Evolutionary conservation across 2,329 filamentous ascomycete genomes (phyloP), one percentile per base, ranked within the genome.

Genomic region (Aspergillus glaucus): DNA sequence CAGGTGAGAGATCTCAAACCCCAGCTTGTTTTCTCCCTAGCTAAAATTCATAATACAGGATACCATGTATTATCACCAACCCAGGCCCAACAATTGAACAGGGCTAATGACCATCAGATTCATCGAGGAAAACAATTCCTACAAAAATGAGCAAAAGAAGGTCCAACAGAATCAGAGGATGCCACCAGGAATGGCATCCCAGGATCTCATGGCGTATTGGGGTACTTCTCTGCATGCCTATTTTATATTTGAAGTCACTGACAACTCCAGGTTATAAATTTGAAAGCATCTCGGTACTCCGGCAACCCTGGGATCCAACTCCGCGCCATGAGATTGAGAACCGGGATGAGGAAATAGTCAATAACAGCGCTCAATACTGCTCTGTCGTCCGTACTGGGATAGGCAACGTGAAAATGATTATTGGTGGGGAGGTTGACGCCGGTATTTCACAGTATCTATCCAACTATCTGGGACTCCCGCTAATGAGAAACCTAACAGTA

Each of bases 331-430:
- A 84, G 50, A 96, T 98, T 54, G 91, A 95, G 64, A 74, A 71
- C 48, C 82, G 93, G 24, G 82, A 87, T 40, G 67, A 81, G 2
- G 76, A 86, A 47, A 62, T 84, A 7, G 91, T 96, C 44, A 91
- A 85, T 66, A 98, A 97, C 66, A 83, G 90, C 62, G 86, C 88
- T 1, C 93, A 98, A 64, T 97, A 97, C 74, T 98, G 93, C 72
- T 96, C 91, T 2, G 81, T 98, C 17, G 91, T 95, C 1, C 83
- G 85, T 34, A 97, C 92, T 0, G 88, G 88, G 0, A 86, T 98
- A 48, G 92, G 91, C 2, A 81, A 81, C 43, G 79, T 81, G 1
- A 77, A 79, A 15, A 72, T 97, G 48, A 81, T 95, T 50, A 79
- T 98, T 1, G 93, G 89, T 22, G 93, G 93, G 30, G 93, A 98